phyloP scores from a whole-genome alignment of 495 filamentous ascomycete genomes.

The Penicillium silybi region DNA sequence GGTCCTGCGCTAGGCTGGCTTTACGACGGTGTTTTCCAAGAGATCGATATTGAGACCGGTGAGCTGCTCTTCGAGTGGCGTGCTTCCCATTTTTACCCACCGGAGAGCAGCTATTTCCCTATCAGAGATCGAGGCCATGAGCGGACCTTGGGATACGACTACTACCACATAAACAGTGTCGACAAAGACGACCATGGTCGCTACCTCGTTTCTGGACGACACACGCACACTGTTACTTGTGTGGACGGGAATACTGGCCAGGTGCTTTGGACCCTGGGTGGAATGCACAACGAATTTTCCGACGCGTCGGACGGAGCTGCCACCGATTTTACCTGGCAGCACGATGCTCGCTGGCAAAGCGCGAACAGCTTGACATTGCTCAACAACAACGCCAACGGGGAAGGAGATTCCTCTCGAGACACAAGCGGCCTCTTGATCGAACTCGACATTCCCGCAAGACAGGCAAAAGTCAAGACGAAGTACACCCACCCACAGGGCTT shows the following conservation, averaged over 20 bases:
- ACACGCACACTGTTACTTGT: conserved; percentile 41
- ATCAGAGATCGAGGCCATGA: conserved; percentile 19
- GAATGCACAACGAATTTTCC: conserved; percentile 43
- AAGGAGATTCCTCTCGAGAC: conserved; percentile 15
- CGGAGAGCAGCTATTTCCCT: conserved; percentile 19
- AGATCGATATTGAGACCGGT: conserved; percentile 41
- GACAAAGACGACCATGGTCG: conserved; percentile 50
- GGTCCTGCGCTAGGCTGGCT: conserved; percentile 43
- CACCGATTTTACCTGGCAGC: conserved; percentile 50
- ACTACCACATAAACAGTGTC: conserved; percentile 57
- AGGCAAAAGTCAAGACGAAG: conserved; percentile 18
- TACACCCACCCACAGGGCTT: conserved; percentile 32
- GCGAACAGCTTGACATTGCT: conserved; percentile 44
- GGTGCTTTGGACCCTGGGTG: conserved; percentile 53
- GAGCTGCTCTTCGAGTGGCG: conserved; percentile 43
- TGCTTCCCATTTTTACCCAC: conserved; percentile 25
- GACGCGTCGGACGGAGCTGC: conserved; percentile 39
- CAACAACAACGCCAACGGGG: conserved; percentile 42
- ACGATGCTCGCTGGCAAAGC: conserved; percentile 45
- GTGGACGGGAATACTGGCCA: conserved; percentile 49
- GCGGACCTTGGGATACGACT: conserved; percentile 34
- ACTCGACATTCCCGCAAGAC: conserved; percentile 20
- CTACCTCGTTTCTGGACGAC: conserved; percentile 53
- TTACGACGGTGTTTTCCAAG: conserved; percentile 41
- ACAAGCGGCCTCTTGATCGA: conserved; percentile 32